Conservation (phyloP, 2,329 filamentous ascomycete genomes). For the Ophiostoma piceae region DNA sequence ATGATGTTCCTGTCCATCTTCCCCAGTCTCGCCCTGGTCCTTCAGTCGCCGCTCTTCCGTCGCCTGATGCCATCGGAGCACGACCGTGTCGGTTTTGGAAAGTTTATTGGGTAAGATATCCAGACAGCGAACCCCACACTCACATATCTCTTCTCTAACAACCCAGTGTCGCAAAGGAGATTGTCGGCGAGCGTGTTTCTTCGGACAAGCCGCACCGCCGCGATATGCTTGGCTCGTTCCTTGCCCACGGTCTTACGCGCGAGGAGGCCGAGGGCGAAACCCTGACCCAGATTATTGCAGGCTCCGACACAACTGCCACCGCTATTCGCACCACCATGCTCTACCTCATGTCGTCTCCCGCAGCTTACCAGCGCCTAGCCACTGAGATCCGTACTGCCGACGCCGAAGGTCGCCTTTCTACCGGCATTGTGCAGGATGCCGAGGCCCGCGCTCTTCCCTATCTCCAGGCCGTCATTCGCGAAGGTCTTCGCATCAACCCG, state of each 20-base stretch:
- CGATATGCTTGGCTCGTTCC: constrained; percentile 41
- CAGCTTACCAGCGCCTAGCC: constrained; percentile 28
- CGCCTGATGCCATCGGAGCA: constrained; percentile 39
- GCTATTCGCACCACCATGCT: constrained; percentile 31
- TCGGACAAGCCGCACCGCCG: constrained; percentile 28
- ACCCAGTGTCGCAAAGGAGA: constrained; percentile 28
- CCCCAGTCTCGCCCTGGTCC: constrained; percentile 39
- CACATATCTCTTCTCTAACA: background rate
- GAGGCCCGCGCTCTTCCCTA: constrained; percentile 42
- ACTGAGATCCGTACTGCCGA: constrained; percentile 37
- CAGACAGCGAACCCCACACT: constrained; percentile 23
- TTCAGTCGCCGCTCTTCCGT: constrained; percentile 41
- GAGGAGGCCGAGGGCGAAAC: constrained; percentile 43
- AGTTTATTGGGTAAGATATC: constrained; percentile 33
- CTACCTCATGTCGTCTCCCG: constrained; percentile 30
- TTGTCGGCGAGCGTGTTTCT: constrained; percentile 21
- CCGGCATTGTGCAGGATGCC: constrained; percentile 34
- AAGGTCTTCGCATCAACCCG: constrained; percentile 44
- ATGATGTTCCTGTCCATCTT: constrained; percentile 37
- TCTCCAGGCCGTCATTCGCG: constrained; percentile 47
- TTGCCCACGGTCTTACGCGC: constrained; percentile 38
- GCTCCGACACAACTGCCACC: constrained; percentile 33
- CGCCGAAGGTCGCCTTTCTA: constrained; percentile 30
- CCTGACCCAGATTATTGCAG: constrained; percentile 37
- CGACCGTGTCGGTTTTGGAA: constrained; percentile 39